A percentile compares a stretch with the other conserved stretches of the same genome.
These are phyloP conservation scores for Pythium rhizo-oryzae DNA, from an alignment of 352 stramenopile genomes.

Conservation along the genomic window DNA sequence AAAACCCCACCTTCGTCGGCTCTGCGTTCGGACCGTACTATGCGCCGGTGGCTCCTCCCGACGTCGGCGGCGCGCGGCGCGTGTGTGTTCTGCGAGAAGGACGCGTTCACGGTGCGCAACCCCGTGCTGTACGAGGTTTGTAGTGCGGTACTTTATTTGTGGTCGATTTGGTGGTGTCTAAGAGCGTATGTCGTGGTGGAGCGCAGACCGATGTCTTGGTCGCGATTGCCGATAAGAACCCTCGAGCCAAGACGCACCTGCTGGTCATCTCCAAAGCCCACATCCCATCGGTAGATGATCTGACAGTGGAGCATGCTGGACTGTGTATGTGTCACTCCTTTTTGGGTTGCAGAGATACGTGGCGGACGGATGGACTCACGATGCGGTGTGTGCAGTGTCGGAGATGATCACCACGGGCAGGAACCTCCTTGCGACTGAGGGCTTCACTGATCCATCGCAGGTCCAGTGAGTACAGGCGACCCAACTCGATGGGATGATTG, in stretches of 20 bases:
- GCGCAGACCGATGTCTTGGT: conserved; percentile 58
- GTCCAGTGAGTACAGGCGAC: conserved; percentile 15
- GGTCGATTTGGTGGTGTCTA: neutral
- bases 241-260: conserved; percentile 54
- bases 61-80: conserved; percentile 8
- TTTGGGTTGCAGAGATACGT: neutral
- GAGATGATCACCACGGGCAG: conserved; percentile 63
- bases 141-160: neutral
- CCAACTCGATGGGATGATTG: neutral
- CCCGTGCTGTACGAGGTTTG: conserved; percentile 59
- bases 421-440: conserved; percentile 47
- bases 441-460: conserved; percentile 31
- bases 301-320: conserved; percentile 41
- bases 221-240: conserved; percentile 62
- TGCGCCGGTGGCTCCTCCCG: conserved; percentile 17
- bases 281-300: conserved; percentile 54
- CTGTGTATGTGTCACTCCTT: conserved; percentile 38
- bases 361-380: neutral
- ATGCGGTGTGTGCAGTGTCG: conserved; percentile 33
- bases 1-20: too few relatives aligned
- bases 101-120: conserved; percentile 50
- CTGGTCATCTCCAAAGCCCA: conserved; percentile 69
- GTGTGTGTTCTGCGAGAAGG: conserved; percentile 63
- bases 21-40: neutral
- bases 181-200: neutral